These are phyloP conservation scores for Angophora floribunda DNA, from an alignment of 345 rosid genomes.

Conservation along the genomic window DNA sequence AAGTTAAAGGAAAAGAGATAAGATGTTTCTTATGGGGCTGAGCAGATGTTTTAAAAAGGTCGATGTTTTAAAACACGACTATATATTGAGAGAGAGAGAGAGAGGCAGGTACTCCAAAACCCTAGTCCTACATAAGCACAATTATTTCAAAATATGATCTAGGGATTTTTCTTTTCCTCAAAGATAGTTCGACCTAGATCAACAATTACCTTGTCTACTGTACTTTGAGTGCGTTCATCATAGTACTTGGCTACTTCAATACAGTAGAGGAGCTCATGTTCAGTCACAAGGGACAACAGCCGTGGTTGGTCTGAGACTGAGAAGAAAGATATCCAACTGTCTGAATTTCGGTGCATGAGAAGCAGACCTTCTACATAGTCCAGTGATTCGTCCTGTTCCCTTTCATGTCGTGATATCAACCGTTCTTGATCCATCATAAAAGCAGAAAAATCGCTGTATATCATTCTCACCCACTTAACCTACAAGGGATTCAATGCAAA, in stretches of 20 bases:
- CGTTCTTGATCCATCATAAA: slow-evolving; percentile 4
- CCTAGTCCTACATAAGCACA: background rate
- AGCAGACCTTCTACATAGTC: slow-evolving; percentile 4
- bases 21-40: background rate
- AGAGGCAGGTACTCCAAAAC: background rate
- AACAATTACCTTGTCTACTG: background rate
- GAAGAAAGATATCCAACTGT: background rate
- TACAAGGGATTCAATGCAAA: background rate
- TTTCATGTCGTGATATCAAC: background rate
- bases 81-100: background rate
- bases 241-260: slow-evolving; percentile 9
- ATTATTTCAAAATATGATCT: background rate
- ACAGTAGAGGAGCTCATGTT: slow-evolving; percentile 1
- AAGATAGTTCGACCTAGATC: background rate
- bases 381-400: background rate
- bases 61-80: background rate
- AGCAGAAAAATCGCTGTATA: background rate
- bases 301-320: background rate
- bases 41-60: no score
- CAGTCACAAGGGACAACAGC: background rate
- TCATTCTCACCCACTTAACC: slow-evolving; percentile 4
- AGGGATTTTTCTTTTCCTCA: background rate
- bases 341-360: background rate
- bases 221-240: background rate
- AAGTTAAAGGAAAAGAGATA: background rate